phyloP scores from a whole-genome alignment of 2,329 filamentous ascomycete genomes.

The Colletotrichum phormii region DNA sequence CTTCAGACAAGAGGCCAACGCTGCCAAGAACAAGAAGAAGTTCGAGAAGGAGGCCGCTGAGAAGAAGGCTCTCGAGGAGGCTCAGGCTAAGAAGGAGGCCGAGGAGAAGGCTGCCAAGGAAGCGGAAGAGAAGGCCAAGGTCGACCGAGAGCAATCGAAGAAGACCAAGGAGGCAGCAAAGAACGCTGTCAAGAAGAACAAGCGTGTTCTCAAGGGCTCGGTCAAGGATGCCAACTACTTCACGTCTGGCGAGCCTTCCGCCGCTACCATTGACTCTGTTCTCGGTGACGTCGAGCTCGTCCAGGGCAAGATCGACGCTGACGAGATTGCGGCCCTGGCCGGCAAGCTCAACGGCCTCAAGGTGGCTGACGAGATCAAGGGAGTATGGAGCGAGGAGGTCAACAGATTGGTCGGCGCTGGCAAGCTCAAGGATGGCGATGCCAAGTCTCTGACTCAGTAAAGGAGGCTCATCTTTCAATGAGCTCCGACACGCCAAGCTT shows the following conservation, averaged over 20 bases:
- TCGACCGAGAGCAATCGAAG: conserved; percentile 84
- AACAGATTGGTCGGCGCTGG: conserved; percentile 82
- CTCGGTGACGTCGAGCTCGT: conserved; percentile 88
- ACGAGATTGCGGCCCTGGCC: conserved; percentile 88
- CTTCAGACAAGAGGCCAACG: conserved; percentile 92
- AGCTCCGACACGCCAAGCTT: background rate
- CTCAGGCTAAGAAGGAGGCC: conserved; percentile 83
- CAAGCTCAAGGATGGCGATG: conserved; percentile 87
- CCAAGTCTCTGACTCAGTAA: conserved; percentile 69
- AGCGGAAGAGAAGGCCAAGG: conserved; percentile 88
- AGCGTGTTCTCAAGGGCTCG: conserved; percentile 92
- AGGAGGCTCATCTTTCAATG: background rate
- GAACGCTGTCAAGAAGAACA: conserved; percentile 99
- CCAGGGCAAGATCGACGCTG: conserved; percentile 88
- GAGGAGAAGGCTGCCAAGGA: conserved; percentile 84
- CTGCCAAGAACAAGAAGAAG: conserved; percentile 95
- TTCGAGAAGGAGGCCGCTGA: conserved; percentile 91
- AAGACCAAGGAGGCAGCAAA: conserved; percentile 99
- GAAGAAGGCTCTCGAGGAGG: conserved; percentile 88
- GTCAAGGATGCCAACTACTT: conserved; percentile 99
- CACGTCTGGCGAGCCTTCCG: conserved; percentile 75
- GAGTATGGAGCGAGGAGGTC: conserved; percentile 81
- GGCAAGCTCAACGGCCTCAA: conserved; percentile 83
- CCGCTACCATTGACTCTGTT: conserved; percentile 83
- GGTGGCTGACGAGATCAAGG: conserved; percentile 86